Conservation (phyloP, 495 filamentous ascomycete genomes). For the Paragyromitra xinjiangensis region DNA sequence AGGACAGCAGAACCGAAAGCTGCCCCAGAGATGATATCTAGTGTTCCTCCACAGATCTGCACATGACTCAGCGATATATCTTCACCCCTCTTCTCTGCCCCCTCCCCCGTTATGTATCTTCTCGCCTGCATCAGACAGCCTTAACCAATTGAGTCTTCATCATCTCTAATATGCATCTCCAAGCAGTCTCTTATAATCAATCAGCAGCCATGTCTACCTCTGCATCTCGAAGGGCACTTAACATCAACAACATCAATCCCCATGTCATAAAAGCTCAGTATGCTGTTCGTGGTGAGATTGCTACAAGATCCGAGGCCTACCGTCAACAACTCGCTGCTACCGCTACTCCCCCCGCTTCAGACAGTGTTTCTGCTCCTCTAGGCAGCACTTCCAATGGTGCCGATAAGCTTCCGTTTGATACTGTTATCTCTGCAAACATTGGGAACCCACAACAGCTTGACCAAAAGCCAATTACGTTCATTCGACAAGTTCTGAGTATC, state of each 20-base stretch:
- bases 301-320: constrained; percentile 88
- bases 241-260: constrained; percentile 88
- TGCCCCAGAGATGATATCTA: background rate
- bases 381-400: constrained; percentile 54
- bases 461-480: constrained; percentile 98
- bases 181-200: constrained; percentile 25
- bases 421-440: constrained; percentile 96
- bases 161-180: constrained; percentile 35
- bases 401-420: constrained; percentile 78
- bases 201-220: constrained; percentile 68
- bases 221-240: constrained; percentile 68
- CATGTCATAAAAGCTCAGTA: constrained; percentile 86
- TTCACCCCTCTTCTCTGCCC: background rate
- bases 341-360: constrained; percentile 22
- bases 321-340: constrained; percentile 68
- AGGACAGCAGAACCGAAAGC: background rate
- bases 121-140: background rate
- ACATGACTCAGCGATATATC: constrained; percentile 1
- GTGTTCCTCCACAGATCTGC: background rate
- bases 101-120: background rate
- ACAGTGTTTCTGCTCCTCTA: constrained; percentile 59
- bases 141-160: background rate
- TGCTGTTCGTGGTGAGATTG: constrained; percentile 94
- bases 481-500: constrained; percentile 94
- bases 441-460: constrained; percentile 98